Conservation (phyloP, 164 flowering plant genomes). For the Macadamia integrifolia region DNA sequence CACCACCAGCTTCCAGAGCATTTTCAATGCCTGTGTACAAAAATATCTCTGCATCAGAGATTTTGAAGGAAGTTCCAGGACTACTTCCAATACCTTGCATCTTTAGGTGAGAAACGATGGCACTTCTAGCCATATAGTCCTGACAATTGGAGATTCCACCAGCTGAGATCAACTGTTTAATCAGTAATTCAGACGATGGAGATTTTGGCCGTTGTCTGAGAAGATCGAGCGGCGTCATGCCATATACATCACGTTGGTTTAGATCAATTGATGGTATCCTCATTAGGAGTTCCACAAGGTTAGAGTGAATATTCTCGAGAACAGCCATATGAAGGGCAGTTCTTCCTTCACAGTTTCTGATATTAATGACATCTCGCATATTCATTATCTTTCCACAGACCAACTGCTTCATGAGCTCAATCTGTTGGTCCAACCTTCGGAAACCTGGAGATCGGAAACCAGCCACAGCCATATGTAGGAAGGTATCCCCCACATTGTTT, state of each 20-base stretch:
- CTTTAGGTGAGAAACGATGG: conserved; percentile 48
- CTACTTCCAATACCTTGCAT: conserved; percentile 59
- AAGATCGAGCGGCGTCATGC: conserved; percentile 77
- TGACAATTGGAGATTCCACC: conserved; percentile 58
- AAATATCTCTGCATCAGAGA: conserved; percentile 79
- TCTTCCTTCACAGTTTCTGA: conserved; percentile 64
- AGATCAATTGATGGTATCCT: conserved; percentile 46
- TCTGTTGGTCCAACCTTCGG: conserved; percentile 64
- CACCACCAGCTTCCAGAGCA: conserved; percentile 26
- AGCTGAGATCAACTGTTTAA: conserved; percentile 65
- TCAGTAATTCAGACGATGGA: conserved; percentile 65
- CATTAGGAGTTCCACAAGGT: conserved; percentile 77
- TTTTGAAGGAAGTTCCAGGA: conserved; percentile 82
- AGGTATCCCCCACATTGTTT: conserved; percentile 74
- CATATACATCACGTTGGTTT: conserved; percentile 53
- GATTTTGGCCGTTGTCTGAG: conserved; percentile 61
- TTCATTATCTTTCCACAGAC: conserved; percentile 36
- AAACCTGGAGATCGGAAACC: conserved; percentile 79
- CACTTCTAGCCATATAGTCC: conserved; percentile 37
- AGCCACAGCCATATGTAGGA: conserved; percentile 82
- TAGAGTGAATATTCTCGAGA: conserved; percentile 48
- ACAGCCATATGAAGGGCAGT: conserved; percentile 90
- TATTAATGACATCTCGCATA: conserved; percentile 54
- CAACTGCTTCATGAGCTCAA: conserved; percentile 61
- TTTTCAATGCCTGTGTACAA: conserved; percentile 51